A percentile compares a stretch with the other conserved stretches of the same genome.
Evolutionary conservation across 352 stramenopile species (phyloP).

Genomic region (Phytopythium boreale): DNA sequence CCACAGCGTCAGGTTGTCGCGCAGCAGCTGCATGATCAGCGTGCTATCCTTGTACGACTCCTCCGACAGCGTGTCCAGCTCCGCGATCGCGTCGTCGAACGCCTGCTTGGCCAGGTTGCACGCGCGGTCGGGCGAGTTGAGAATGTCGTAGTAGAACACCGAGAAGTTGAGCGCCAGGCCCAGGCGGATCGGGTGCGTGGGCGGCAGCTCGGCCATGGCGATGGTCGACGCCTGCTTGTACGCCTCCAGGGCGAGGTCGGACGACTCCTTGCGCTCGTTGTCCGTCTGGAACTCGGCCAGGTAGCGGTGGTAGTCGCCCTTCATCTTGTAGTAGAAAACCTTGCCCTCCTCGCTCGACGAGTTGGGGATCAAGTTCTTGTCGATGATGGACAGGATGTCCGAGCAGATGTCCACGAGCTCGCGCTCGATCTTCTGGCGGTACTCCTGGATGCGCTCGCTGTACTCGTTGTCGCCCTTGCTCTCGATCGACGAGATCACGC

Average conservation of each 20-base stretch:
- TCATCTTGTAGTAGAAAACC: constrained; percentile 99
- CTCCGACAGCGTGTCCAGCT: constrained; percentile 99
- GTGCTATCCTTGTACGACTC: constrained; percentile 99
- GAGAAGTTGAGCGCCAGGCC: constrained; percentile 99
- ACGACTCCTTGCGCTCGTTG: constrained; percentile 94
- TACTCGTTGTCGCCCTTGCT: constrained; percentile 96
- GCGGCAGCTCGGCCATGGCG: constrained; percentile 94
- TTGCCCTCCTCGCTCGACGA: constrained; percentile 96
- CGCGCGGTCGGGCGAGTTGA: constrained; percentile 94
- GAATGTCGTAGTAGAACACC: constrained; percentile 99
- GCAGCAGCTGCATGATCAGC: constrained; percentile 99
- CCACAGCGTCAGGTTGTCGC: constrained; percentile 99
- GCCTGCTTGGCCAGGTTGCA: constrained; percentile 95
- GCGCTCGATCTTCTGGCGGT: constrained; percentile 96
- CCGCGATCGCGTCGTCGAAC: constrained; percentile 99
- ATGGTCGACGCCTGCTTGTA: constrained; percentile 88
- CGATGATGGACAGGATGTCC: constrained; percentile 97
- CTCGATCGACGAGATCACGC: constrained; percentile 98
- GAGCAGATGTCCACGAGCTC: constrained; percentile 97
- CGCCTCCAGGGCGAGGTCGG: constrained; percentile 72
- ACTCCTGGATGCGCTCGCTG: constrained; percentile 86
- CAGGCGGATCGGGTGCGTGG: constrained; percentile 98
- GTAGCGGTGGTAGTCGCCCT: constrained; percentile 99
- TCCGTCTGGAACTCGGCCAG: constrained; percentile 98
- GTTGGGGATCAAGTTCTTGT: constrained; percentile 98